Percentiles rank a stretch among this genome's conserved stretches.
Evolutionary conservation across 73 alveolate genomes (phyloP).

Genomic region (Tetrahymena elliotti): DNA sequence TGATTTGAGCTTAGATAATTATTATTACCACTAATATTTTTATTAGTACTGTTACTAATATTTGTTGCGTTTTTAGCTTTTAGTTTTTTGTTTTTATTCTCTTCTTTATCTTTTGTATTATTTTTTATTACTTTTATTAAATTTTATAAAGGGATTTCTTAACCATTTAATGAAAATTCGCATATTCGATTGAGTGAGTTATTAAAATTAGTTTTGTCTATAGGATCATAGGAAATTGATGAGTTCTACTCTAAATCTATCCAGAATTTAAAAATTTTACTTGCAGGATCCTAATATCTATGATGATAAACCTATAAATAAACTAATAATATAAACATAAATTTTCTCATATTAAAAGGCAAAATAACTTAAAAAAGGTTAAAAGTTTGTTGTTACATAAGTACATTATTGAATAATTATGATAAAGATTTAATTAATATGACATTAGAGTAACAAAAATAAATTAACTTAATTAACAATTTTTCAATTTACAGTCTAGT

Average conservation of each 20-base stretch:
- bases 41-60: not conserved
- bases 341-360: no score
- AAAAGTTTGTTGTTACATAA: no score
- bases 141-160: not conserved
- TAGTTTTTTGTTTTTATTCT: no score
- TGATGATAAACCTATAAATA: not conserved
- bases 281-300: not conserved
- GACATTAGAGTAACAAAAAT: not conserved
- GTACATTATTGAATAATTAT: no score
- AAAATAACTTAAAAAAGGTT: no score
- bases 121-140: not conserved
- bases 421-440: not conserved
- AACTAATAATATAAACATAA: no score
- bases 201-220: not conserved
- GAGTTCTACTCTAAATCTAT: not conserved
- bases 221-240: not conserved
- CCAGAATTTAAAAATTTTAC: not conserved
- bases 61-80: not conserved
- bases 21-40: no score
- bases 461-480: no score
- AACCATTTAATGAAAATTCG: not conserved
- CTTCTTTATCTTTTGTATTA: not conserved
- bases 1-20: not conserved
- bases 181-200: not conserved
- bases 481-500: not conserved